These are phyloP conservation scores for Boletus rubescentipes DNA, from an alignment of 768 basidiomycete species.

Conservation along the genomic window DNA sequence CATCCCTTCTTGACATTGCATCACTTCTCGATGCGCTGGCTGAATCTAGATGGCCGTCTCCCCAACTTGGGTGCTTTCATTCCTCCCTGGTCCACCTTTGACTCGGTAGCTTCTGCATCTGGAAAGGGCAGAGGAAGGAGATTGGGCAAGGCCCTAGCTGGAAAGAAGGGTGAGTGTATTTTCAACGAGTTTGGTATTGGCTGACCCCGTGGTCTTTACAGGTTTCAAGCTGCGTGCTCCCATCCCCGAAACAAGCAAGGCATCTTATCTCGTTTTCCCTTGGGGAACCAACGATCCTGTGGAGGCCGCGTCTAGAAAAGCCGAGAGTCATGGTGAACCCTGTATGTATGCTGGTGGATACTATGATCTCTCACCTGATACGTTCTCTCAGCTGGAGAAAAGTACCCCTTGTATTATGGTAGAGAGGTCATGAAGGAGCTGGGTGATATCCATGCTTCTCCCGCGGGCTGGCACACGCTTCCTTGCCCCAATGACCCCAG, in stretches of 20 bases:
- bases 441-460: slow-evolving; percentile 77
- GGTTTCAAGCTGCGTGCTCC: slow-evolving; percentile 11
- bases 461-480: slow-evolving; percentile 89
- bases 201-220: not conserved
- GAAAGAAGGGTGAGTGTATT: slow-evolving; percentile 14
- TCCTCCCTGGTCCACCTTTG: slow-evolving; percentile 18
- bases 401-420: slow-evolving; percentile 23
- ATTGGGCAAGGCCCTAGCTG: slow-evolving; percentile 11
- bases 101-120: slow-evolving; percentile 11
- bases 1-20: not conserved
- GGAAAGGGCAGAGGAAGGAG: slow-evolving; percentile 2
- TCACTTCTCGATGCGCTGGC: not conserved
- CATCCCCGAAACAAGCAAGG: slow-evolving; percentile 29
- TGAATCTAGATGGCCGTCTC: slow-evolving; percentile 14
- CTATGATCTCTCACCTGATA: not conserved
- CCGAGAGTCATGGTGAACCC: slow-evolving; percentile 8
- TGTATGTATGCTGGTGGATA: slow-evolving; percentile 6
- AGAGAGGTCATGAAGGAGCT: slow-evolving; percentile 54
- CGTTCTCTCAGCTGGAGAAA: not conserved
- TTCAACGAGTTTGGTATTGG: not conserved
- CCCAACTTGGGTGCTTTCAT: slow-evolving; percentile 30
- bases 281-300: slow-evolving; percentile 88
- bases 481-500: slow-evolving; percentile 70
- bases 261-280: slow-evolving; percentile 66
- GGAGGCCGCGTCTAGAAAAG: slow-evolving; percentile 39